A percentile compares a stretch with the other conserved stretches of the same genome.
These are phyloP conservation scores for Cystofilobasidium ferigula DNA, from an alignment of 768 basidiomycete genomes.

Conservation along the genomic window DNA sequence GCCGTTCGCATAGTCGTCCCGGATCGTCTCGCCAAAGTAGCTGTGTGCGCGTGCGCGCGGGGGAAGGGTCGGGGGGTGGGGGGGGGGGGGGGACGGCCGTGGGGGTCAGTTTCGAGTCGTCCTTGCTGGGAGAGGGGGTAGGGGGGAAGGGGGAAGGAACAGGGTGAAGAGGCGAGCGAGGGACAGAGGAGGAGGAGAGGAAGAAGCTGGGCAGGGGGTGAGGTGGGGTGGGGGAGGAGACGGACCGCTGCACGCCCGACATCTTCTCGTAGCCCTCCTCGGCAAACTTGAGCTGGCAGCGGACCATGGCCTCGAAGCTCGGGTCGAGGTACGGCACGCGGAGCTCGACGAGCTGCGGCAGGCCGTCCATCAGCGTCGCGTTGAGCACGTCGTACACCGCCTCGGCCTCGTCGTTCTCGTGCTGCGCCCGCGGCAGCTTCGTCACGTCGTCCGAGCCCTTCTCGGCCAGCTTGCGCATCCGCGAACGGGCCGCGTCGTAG, in stretches of 20 bases:
- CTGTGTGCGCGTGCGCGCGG: no score
- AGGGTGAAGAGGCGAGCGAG: neutral
- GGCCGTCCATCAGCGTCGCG: constrained; percentile 75
- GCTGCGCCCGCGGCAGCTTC: constrained; percentile 85
- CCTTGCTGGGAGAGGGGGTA: no score
- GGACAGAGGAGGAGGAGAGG: neutral
- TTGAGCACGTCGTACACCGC: constrained; percentile 91
- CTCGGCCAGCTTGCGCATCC: constrained; percentile 73
- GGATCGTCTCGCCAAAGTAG: constrained; percentile 76
- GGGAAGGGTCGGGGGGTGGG: no score
- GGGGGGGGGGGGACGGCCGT: no score
- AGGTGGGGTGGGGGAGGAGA: neutral
- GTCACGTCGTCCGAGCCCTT: constrained; percentile 90
- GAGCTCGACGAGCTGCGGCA: constrained; percentile 84
- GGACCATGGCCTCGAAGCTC: constrained; percentile 89
- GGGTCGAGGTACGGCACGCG: constrained; percentile 98
- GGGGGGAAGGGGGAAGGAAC: neutral
- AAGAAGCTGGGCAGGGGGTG: neutral
- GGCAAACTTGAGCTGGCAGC: constrained; percentile 94
- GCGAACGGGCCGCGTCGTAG: constrained; percentile 85
- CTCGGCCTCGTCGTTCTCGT: constrained; percentile 88
- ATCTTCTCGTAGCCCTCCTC: constrained; percentile 98
- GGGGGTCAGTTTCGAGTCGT: no score
- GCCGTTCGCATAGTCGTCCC: constrained; percentile 95
- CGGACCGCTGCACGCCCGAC: constrained; percentile 77